phyloP scores from a whole-genome alignment of 1,284 basidiomycete genomes.

The Cutaneotrichosporon dermatis region DNA sequence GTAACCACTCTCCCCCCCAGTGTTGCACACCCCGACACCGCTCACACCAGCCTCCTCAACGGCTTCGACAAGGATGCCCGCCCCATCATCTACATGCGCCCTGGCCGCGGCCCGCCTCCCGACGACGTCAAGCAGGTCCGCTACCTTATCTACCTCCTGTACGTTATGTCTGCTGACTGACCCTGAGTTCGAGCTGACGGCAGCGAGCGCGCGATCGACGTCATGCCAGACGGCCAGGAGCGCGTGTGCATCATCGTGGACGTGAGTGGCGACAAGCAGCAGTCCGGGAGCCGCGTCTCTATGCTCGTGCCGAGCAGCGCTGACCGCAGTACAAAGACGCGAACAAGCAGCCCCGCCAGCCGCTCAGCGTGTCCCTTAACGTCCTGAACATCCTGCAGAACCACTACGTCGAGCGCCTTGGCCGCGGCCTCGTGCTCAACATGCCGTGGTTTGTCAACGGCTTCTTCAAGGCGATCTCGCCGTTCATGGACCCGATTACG shows the following conservation, averaged over 20 bases:
- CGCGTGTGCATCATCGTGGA: slow-evolving; percentile 75
- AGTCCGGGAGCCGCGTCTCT: no score
- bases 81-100: slow-evolving; percentile 78
- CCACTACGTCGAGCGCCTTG: slow-evolving; percentile 80
- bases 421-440: slow-evolving; percentile 78
- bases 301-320: neutral
- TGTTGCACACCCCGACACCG: neutral
- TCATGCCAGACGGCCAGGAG: slow-evolving; percentile 77
- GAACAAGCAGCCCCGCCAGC: slow-evolving; percentile 72
- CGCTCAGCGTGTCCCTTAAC: slow-evolving; percentile 69
- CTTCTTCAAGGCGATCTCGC: slow-evolving; percentile 79
- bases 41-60: slow-evolving; percentile 60
- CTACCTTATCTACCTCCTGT: slow-evolving; percentile 79
- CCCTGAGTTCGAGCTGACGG: neutral
- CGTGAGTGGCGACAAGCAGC: slow-evolving; percentile 24
- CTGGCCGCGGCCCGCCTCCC: slow-evolving; percentile 74
- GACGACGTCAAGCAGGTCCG: slow-evolving; percentile 67
- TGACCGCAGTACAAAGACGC: slow-evolving; percentile 61
- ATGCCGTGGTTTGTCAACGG: slow-evolving; percentile 71
- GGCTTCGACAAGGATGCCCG: slow-evolving; percentile 77
- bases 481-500: slow-evolving; percentile 84
- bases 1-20: no score
- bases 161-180: slow-evolving; percentile 41
- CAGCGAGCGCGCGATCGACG: slow-evolving; percentile 77
- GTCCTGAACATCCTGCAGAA: slow-evolving; percentile 79